Conservation (phyloP, 139 green algal genomes). For the Coelastrella sp. region DNA sequence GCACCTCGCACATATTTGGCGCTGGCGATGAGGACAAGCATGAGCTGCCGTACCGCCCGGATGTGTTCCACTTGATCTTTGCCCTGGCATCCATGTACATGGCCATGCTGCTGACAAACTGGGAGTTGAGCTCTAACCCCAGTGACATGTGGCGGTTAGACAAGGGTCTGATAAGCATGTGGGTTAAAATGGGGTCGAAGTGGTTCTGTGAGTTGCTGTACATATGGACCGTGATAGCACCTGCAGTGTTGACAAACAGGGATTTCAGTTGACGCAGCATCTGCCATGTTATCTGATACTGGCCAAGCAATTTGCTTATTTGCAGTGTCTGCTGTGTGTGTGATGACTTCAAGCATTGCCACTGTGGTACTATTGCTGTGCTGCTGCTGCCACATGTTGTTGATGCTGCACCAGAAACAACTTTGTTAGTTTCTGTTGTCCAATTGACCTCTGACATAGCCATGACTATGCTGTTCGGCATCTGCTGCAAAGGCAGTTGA, state of each 20-base stretch:
- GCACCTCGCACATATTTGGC: conserved; percentile 54
- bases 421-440: no score
- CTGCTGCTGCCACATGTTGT: no score
- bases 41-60: conserved; percentile 71
- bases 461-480: no score
- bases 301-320: neutral
- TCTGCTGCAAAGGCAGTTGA: no score
- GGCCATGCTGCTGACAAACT: conserved; percentile 81
- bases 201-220: conserved; percentile 87
- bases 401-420: no score
- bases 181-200: conserved; percentile 83
- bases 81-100: conserved; percentile 76
- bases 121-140: conserved; percentile 57
- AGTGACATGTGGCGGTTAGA: conserved; percentile 63
- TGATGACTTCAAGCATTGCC: neutral
- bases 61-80: conserved; percentile 87
- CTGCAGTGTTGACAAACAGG: conserved; percentile 60
- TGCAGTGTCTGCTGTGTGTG: neutral
- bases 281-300: neutral
- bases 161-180: conserved; percentile 72
- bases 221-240: conserved; percentile 85
- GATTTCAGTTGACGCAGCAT: conserved; percentile 62
- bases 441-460: no score
- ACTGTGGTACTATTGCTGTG: no score
- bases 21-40: conserved; percentile 15